Evolutionary conservation across 2,329 filamentous ascomycete species (phyloP).

Genomic region (Neurospora crassa): DNA sequence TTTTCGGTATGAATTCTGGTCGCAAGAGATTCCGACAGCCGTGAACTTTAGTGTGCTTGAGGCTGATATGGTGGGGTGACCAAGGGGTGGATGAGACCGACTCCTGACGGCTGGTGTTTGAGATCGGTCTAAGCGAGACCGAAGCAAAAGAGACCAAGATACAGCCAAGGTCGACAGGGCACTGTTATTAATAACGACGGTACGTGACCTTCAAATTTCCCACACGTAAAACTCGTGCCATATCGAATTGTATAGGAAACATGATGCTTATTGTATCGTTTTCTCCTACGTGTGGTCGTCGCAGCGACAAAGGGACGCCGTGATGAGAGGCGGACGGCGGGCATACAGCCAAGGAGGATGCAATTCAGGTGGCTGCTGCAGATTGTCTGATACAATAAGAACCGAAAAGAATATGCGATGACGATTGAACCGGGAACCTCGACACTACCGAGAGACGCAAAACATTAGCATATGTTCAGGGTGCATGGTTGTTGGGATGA

Average conservation of each 20-base stretch:
- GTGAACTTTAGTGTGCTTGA: constrained; percentile 7
- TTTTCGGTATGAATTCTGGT: not conserved
- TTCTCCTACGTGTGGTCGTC: not conserved
- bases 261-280: not conserved
- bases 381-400: not conserved
- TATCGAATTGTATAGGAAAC: not conserved
- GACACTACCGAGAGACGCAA: not conserved
- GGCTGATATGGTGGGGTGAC: constrained; percentile 10
- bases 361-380: not conserved
- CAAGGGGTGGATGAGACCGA: constrained; percentile 20
- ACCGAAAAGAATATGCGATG: not conserved
- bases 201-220: not conserved
- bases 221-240: not conserved
- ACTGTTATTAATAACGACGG: not conserved
- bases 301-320: not conserved
- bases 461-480: not conserved
- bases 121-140: constrained; percentile 20
- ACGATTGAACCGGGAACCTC: not conserved
- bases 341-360: not conserved
- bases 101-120: constrained; percentile 23
- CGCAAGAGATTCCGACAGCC: not conserved
- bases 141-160: not conserved
- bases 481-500: not conserved
- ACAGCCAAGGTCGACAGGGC: not conserved
- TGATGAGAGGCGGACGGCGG: not conserved